These are phyloP conservation scores for Ceratocystis harringtonii DNA, from an alignment of 2,329 filamentous ascomycete genomes.

Conservation along the genomic window DNA sequence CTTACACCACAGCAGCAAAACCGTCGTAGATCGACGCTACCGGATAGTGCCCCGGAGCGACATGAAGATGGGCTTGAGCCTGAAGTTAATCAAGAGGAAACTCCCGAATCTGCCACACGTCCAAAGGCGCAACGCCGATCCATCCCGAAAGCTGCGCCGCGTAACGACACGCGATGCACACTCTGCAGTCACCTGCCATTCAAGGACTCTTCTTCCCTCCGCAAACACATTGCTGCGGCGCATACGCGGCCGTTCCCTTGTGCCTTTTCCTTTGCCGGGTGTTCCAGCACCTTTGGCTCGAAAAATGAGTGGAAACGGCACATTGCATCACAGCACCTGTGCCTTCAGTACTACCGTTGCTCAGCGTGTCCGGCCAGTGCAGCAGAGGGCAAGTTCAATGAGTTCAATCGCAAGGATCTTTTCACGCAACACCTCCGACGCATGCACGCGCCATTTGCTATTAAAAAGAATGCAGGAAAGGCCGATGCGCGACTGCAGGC, in stretches of 20 bases:
- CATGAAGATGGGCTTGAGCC: constrained; percentile 26
- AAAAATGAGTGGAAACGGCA: constrained; percentile 99
- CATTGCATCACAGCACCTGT: constrained; percentile 77
- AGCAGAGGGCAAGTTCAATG: constrained; percentile 43
- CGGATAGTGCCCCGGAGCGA: constrained; percentile 26
- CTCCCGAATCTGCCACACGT: constrained; percentile 22
- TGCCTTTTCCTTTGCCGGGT: constrained; percentile 73
- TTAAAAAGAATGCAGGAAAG: constrained; percentile 42
- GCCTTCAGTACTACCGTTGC: constrained; percentile 49
- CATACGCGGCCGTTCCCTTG: constrained; percentile 68
- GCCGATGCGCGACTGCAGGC: constrained; percentile 42
- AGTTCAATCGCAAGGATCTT: constrained; percentile 89
- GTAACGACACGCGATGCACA: constrained; percentile 46
- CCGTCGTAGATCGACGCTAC: constrained; percentile 23
- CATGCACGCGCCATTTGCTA: constrained; percentile 69
- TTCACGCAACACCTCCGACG: constrained; percentile 88
- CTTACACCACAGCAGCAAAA: constrained; percentile 15
- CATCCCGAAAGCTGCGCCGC: constrained; percentile 33
- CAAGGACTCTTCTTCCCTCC: constrained; percentile 49
- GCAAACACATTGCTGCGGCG: constrained; percentile 52
- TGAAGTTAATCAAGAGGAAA: constrained; percentile 24
- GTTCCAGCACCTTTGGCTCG: constrained; percentile 66
- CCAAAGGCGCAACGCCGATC: constrained; percentile 31
- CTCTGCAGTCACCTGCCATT: constrained; percentile 50
- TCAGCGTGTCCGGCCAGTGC: constrained; percentile 42